phyloP scores from a whole-genome alignment of 768 basidiomycete species.

The Hygrophorus pudorinus region DNA sequence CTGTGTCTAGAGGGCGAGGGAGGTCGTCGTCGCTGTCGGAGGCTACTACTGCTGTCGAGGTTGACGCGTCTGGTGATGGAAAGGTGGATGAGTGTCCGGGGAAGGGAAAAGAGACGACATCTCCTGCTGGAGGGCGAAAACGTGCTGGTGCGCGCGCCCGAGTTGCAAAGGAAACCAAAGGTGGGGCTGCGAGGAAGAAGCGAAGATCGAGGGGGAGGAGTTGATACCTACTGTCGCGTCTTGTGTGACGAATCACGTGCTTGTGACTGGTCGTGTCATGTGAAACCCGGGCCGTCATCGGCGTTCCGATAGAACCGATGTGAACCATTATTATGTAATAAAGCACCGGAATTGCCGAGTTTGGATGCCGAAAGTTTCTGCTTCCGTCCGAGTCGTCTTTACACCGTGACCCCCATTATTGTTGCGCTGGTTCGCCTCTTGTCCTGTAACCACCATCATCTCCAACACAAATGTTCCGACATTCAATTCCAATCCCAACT shows the following conservation, averaged over 20 bases:
- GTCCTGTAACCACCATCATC: slow-evolving; percentile 11
- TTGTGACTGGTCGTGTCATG: neutral
- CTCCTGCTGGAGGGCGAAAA: no score
- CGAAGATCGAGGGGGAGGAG: slow-evolving; percentile 6
- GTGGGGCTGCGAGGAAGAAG: slow-evolving; percentile 3
- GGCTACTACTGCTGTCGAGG: neutral
- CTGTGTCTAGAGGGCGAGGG: no score
- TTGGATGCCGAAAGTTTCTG: slow-evolving; percentile 2
- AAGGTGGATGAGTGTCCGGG: no score
- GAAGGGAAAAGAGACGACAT: no score
- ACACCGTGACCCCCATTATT: neutral
- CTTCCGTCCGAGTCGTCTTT: neutral
- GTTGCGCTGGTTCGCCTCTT: neutral
- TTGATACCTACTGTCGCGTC: slow-evolving; percentile 4
- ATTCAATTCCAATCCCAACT: slow-evolving; percentile 29
- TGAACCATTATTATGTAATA: no score
- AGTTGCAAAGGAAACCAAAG: neutral
- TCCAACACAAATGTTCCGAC: slow-evolving; percentile 24
- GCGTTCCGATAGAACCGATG: no score
- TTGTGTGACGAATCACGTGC: neutral
- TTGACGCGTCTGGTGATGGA: no score
- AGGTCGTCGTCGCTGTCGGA: neutral
- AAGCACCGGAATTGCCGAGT: neutral
- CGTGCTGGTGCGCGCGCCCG: neutral
- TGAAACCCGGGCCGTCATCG: no score